Evolutionary conservation across 2,329 filamentous ascomycete species (phyloP), one percentile per base, ranked within the genome.

Genomic region (Lasiodiplodia theobromae): DNA sequence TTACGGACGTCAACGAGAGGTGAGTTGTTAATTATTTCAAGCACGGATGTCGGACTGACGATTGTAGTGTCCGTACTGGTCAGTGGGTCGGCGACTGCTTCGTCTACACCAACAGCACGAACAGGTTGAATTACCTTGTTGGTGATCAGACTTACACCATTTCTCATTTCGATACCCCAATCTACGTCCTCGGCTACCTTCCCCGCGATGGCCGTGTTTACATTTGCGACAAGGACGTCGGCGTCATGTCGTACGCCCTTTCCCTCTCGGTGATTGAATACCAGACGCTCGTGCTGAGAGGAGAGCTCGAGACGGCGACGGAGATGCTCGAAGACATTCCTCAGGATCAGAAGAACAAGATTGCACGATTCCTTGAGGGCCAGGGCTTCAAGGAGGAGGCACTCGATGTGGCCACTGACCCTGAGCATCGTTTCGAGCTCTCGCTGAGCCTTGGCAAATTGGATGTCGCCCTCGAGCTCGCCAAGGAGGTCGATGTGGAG

Each of bases 21-120:
- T 91, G 14, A 37, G 28, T 25, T 14, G 25, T 68, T 8, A 6
- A 25, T 23, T 18, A 14, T 21, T 14, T 60, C 3, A 2, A 10
- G n/a, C 4, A 16, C 1, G 8, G 25, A 53, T 28, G 31, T 5
- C 14, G 23, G 4, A 25, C 56, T 68, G 7, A 68, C 31, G 23
- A 34, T 18, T 40, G 67, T 70, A 93, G 91, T 71, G 94, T 98
- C 64, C 92, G 93, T 72, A 97, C 95, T 23, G 96, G 95, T 74
- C 92, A 97, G 83, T 99, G 96, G 96, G 92, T 99, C 68, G 96
- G 96, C 71, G 96, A 99, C 83, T 97, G 95, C 84, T 97, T 99
- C 86, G 94, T 98, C 79, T 99, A 98, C 86, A 97, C 96, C 67
- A 98, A 97, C 86, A 92, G 88, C 79, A 97, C 94, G 11, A 97